These are phyloP conservation scores for Betula pendula DNA, from an alignment of 306 rosid genomes.

Conservation along the genomic window DNA sequence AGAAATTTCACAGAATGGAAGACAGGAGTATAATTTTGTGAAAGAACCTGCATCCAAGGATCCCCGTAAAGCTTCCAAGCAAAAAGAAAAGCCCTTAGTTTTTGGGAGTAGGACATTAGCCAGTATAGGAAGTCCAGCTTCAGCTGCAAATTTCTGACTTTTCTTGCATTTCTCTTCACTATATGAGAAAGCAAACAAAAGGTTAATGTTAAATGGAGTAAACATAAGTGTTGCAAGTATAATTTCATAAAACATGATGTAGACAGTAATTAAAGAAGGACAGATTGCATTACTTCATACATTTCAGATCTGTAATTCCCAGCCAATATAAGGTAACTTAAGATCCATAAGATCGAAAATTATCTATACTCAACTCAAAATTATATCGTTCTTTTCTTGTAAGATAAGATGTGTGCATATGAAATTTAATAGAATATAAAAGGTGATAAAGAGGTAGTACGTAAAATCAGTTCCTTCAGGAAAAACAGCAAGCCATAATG, in stretches of 20 bases:
- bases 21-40: constrained; percentile 6
- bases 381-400: not conserved
- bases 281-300: not conserved
- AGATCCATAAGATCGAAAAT: constrained; percentile 16
- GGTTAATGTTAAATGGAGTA: constrained; percentile 10
- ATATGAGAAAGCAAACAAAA: constrained; percentile 25
- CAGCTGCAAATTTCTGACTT: constrained; percentile 67
- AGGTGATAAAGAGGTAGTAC: constrained; percentile 47
- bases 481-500: constrained; percentile 86
- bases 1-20: not conserved
- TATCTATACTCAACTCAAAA: constrained; percentile 5
- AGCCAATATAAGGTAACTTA: constrained; percentile 21
- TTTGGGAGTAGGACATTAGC: constrained; percentile 79
- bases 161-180: constrained; percentile 78
- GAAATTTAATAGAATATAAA: constrained; percentile 18
- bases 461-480: constrained; percentile 97
- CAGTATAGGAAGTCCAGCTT: constrained; percentile 73
- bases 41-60: constrained; percentile 88
- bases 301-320: not conserved
- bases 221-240: not conserved
- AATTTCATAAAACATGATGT: not conserved
- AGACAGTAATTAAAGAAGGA: not conserved
- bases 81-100: constrained; percentile 85
- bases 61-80: constrained; percentile 68
- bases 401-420: constrained; percentile 13